Evolutionary conservation across 75 land plant genomes (phyloP).

Genomic region (Selaginella moellendorffii): DNA sequence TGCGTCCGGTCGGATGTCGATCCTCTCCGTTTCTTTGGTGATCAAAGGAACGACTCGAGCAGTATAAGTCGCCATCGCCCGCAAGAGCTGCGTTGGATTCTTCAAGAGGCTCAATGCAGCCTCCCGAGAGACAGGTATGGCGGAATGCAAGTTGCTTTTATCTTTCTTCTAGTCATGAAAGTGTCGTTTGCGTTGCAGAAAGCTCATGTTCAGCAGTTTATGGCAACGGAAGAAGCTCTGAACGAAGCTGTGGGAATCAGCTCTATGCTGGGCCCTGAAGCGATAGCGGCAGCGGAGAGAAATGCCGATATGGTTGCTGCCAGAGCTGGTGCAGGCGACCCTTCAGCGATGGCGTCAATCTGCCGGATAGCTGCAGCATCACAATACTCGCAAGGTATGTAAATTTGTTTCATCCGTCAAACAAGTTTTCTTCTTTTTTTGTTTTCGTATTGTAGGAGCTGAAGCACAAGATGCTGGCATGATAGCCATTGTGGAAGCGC

Average conservation of each 20-base stretch:
- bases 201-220: constrained; percentile 98
- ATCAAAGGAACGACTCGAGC: constrained; percentile 45
- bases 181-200: no score
- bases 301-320: constrained; percentile 76
- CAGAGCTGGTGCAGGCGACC: constrained; percentile 89
- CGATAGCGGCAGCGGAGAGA: constrained; percentile 76
- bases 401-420: no score
- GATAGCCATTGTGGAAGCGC: constrained; percentile 60
- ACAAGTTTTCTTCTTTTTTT: no score
- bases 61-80: constrained; percentile 61
- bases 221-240: constrained; percentile 95
- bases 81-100: constrained; percentile 65
- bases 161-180: no score
- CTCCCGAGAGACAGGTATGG: not conserved
- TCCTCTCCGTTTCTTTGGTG: constrained; percentile 67
- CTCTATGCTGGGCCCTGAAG: constrained; percentile 66
- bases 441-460: constrained; percentile 31
- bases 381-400: constrained; percentile 53
- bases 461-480: constrained; percentile 74
- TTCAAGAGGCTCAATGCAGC: constrained; percentile 33
- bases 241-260: constrained; percentile 69
- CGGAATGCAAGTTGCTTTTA: no score
- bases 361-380: constrained; percentile 75
- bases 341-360: constrained; percentile 92
- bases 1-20: constrained; percentile 94